Evolutionary conservation across 768 basidiomycete species (phyloP).

Genomic region (Russula emetica): DNA sequence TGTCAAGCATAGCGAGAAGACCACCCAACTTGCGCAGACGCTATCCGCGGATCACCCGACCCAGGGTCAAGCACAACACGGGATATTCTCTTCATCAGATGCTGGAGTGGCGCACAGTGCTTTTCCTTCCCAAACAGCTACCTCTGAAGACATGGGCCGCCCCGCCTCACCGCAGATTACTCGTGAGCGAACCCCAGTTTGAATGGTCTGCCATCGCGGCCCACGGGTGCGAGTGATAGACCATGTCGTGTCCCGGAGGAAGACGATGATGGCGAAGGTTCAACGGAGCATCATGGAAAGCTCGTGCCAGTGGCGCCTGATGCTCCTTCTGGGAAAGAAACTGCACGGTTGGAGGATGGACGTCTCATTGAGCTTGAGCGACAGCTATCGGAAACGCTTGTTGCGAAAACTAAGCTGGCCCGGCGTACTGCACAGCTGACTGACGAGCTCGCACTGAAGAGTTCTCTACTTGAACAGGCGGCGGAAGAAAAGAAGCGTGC

Average conservation of each 20-base stretch:
- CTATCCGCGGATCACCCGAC: conserved; percentile 38
- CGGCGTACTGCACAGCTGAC: conserved; percentile 65
- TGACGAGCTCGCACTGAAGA: conserved; percentile 69
- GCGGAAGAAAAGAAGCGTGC: too few species aligned
- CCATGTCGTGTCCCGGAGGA: conserved; percentile 42
- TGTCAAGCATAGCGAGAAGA: conserved; percentile 36
- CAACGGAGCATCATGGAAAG: conserved; percentile 71
- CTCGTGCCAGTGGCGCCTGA: conserved; percentile 56
- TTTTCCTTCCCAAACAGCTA: conserved; percentile 31
- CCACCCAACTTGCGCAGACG: conserved; percentile 40
- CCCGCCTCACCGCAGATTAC: neutral
- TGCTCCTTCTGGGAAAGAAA: conserved; percentile 56
- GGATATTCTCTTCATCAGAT: too few species aligned
- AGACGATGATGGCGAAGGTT: conserved; percentile 49
- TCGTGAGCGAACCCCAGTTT: conserved; percentile 26
- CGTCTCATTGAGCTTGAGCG: conserved; percentile 32
- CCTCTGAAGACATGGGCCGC: conserved; percentile 28
- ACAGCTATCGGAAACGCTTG: conserved; percentile 55
- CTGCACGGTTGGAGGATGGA: conserved; percentile 68
- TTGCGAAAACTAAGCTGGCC: conserved; percentile 49
- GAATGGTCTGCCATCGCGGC: conserved; percentile 41
- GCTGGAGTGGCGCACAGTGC: too few species aligned
- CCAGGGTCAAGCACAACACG: conserved; percentile 9
- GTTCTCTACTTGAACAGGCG: conserved; percentile 68
- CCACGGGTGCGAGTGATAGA: conserved; percentile 29